Base-by-base conservation (phyloP, 495 filamentous ascomycete genomes). In the Podospora pseudopauciseta region DNA sequence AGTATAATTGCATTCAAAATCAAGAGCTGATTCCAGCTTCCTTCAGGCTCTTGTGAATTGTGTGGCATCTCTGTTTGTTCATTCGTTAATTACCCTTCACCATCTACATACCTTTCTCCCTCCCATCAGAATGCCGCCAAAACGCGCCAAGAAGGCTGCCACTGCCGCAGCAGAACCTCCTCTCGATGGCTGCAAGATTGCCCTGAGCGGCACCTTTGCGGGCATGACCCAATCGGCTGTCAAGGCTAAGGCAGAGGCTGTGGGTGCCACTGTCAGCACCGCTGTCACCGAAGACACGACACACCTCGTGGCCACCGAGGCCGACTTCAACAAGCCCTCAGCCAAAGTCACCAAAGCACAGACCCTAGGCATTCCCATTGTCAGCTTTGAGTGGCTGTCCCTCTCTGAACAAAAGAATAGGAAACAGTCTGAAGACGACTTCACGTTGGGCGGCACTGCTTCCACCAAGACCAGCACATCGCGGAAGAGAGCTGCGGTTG, bases 321-420 rank as follows among this genome's bases (percentile, higher is more conserved):
- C 74, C 39, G 87, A 89, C 55, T 81, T 83, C 28, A 80, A 82
- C 26, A 88, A 87, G 56, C 74, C 78, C 0, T 78, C 78, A 2
- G 26, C 65, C 32, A 79, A 77, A 83, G 87, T 88, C 68, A 74
- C 80, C 64, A 78, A 85, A 72, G 86, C 88, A 16, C 68, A 82
- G 19, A 69, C 78, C 0, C 68, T 80, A 16, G 77, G 72, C 15
- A 82, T 89, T 27, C 81, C 81, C 7, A 82, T 93, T 65, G 86
- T 92, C 39, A 81, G 79, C 5, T 65, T 91, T 4, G 75, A 86
- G 6, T 93, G 90, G 90, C 82, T 92, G 15, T 64, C 83, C 0
- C 80, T 86, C 1, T 88, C 84, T 9, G 72, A 82, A 16, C 68
- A 80, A 27, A 73, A 79, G 3, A 79, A 78, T 19, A 79, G 76